Evolutionary conservation across 495 filamentous ascomycete species (phyloP).

Genomic region (Daldinia loculata): DNA sequence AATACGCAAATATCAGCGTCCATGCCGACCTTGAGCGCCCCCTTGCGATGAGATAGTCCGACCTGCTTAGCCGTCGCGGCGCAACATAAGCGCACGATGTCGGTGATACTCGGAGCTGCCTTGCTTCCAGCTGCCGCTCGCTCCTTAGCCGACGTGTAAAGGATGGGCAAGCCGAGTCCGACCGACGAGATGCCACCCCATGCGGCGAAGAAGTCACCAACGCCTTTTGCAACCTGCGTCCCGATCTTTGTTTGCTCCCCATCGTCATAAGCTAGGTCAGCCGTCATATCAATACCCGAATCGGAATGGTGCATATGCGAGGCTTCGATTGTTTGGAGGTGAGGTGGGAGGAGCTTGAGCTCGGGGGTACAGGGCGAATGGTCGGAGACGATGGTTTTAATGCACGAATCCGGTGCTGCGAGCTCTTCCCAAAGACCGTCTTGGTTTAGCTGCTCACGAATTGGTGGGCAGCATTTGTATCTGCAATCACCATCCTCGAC

Average conservation of each 20-base stretch:
- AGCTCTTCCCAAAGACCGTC: slow-evolving; percentile 90
- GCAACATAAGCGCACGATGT: slow-evolving; percentile 85
- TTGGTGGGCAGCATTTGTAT: slow-evolving; percentile 98
- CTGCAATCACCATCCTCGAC: slow-evolving; percentile 90
- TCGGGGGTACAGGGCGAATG: slow-evolving; percentile 96
- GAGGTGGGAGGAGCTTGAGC: slow-evolving; percentile 83
- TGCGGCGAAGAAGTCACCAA: slow-evolving; percentile 90
- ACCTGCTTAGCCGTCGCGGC: slow-evolving; percentile 91
- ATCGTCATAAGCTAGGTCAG: slow-evolving; percentile 15
- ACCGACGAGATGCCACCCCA: slow-evolving; percentile 98
- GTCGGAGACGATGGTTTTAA: slow-evolving; percentile 94
- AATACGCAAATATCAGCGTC: slow-evolving; percentile 95
- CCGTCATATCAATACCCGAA: slow-evolving; percentile 58
- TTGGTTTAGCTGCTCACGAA: slow-evolving; percentile 83
- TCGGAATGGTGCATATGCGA: slow-evolving; percentile 54
- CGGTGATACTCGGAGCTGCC: slow-evolving; percentile 63
- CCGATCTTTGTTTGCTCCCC: slow-evolving; percentile 6
- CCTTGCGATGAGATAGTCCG: slow-evolving; percentile 83
- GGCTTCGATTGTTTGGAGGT: slow-evolving; percentile 56
- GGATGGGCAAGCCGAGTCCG: slow-evolving; percentile 87
- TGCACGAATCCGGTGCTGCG: slow-evolving; percentile 73
- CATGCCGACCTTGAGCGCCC: slow-evolving; percentile 81
- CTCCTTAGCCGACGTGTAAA: slow-evolving; percentile 79
- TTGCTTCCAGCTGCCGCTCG: slow-evolving; percentile 58
- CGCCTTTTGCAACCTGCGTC: slow-evolving; percentile 17